A percentile compares a stretch with the other conserved stretches of the same genome.
Conservation (phyloP, 139 green algal genomes). For the Limnomonas spitsbergensis region DNA sequence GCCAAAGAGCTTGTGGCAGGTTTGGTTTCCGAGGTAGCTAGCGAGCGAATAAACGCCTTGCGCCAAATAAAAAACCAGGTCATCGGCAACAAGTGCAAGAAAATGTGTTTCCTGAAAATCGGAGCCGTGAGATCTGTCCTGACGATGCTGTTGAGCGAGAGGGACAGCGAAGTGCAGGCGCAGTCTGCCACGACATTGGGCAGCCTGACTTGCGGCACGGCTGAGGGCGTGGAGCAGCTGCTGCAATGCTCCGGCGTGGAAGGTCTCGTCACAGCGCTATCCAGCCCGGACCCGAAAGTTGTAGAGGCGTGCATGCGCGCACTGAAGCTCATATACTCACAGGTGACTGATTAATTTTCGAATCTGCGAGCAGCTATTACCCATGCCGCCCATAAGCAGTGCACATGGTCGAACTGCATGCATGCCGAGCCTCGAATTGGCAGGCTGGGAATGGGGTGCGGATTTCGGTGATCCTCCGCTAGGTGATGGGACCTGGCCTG, state of each 20-base stretch:
- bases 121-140: neutral
- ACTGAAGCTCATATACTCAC: neutral
- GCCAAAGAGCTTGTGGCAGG: neutral
- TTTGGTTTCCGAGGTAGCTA: neutral
- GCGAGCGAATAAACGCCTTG: neutral
- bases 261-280: neutral
- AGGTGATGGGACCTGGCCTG: too few species aligned
- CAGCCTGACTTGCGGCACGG: neutral
- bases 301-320: neutral
- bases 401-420: too few species aligned
- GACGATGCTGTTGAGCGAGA: neutral
- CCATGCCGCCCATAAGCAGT: too few species aligned
- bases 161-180: neutral
- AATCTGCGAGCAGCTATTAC: too few species aligned
- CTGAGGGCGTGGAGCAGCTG: neutral
- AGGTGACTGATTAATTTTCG: too few species aligned
- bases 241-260: neutral
- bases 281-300: neutral
- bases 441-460: too few species aligned
- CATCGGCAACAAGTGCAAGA: slow-evolving; percentile 6
- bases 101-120: neutral
- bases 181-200: slow-evolving; percentile 3
- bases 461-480: too few species aligned
- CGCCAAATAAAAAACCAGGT: slow-evolving; percentile 3
- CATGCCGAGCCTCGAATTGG: too few species aligned